These are phyloP conservation scores for Chaetomiaceae sp. DNA, from an alignment of 2,329 filamentous ascomycete species.

Conservation along the genomic window DNA sequence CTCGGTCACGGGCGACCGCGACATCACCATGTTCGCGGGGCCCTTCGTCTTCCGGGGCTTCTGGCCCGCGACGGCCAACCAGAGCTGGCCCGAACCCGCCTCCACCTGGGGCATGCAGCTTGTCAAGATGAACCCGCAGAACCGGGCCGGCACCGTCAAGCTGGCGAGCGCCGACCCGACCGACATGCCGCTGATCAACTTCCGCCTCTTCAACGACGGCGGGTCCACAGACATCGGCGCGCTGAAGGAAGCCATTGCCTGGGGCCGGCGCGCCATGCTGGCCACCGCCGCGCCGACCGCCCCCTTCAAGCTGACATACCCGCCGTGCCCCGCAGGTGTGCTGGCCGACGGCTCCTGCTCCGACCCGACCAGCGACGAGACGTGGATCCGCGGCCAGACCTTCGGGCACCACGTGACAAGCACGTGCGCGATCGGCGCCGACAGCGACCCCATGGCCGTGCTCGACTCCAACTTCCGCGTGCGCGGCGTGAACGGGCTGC, in stretches of 20 bases:
- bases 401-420: constrained; percentile 56
- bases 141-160: not conserved
- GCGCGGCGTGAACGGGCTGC: constrained; percentile 47
- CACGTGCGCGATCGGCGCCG: constrained; percentile 51
- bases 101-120: not conserved
- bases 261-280: constrained; percentile 15
- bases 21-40: not conserved
- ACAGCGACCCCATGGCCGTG: constrained; percentile 50
- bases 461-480: constrained; percentile 55
- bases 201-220: not conserved
- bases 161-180: not conserved
- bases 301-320: not conserved
- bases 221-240: constrained; percentile 14
- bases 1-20: not conserved
- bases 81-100: not conserved
- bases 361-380: constrained; percentile 32
- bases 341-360: constrained; percentile 17
- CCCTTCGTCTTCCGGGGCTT: not conserved
- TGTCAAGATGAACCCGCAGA: not conserved
- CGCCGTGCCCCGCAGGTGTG: not conserved
- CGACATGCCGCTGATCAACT: not conserved
- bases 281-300: too few relatives aligned
- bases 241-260: constrained; percentile 15
- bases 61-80: not conserved
- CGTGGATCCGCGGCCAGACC: constrained; percentile 37